These are phyloP conservation scores for Hymenoscyphus salicellus DNA, from an alignment of 2,329 filamentous ascomycete genomes.

Conservation along the genomic window DNA sequence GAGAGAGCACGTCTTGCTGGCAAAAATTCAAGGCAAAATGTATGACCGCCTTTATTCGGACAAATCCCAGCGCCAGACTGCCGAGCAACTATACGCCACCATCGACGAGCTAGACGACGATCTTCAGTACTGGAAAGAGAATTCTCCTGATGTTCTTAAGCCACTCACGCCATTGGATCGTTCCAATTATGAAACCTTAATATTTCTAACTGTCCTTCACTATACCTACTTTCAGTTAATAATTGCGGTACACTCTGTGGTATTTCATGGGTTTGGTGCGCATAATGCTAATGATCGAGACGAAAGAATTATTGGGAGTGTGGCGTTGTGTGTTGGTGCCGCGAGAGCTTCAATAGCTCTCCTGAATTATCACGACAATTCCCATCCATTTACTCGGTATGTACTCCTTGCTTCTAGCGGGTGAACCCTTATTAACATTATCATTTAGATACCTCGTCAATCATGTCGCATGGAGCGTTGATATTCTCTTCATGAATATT, in stretches of 20 bases:
- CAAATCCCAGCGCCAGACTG: constrained; percentile 1
- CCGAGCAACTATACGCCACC: constrained; percentile 12
- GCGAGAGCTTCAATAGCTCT: constrained; percentile 19
- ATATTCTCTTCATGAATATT: constrained; percentile 23
- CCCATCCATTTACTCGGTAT: constrained; percentile 20
- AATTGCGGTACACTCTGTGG: constrained; percentile 19
- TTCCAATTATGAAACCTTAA: constrained; percentile 8
- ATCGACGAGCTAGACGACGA: constrained; percentile 20
- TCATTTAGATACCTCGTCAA: constrained; percentile 14
- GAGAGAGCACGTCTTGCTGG: constrained; percentile 11
- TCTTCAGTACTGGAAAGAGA: constrained; percentile 17
- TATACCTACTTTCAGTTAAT: constrained; percentile 21
- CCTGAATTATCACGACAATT: constrained; percentile 17
- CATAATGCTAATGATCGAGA: constrained; percentile 7
- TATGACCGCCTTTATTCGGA: constrained; percentile 8
- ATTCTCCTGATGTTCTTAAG: constrained; percentile 13
- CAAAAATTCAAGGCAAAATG: constrained; percentile 12
- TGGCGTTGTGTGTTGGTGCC: constrained; percentile 20
- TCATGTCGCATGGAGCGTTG: constrained; percentile 21
- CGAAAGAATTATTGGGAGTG: constrained; percentile 18
- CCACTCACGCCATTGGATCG: constrained; percentile 10
- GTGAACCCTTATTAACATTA: not conserved
- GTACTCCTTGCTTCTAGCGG: not conserved
- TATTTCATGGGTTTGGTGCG: constrained; percentile 13
- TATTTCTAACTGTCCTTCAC: constrained; percentile 18